Conservation (phyloP, 768 basidiomycete genomes). For the Plicaturopsis crispa region DNA sequence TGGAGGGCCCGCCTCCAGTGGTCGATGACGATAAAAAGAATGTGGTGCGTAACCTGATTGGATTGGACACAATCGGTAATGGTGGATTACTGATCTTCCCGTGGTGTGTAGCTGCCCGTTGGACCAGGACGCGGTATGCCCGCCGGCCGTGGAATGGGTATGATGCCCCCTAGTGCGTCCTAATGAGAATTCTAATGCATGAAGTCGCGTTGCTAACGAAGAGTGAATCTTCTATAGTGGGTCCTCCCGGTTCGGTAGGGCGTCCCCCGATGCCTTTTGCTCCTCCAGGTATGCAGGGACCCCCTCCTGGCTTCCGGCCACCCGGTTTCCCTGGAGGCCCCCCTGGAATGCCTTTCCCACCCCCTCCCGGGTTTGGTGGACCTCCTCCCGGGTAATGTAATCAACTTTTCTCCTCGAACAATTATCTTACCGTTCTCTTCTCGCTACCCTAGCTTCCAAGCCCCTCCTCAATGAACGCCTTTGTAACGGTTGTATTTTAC, state of each 20-base stretch:
- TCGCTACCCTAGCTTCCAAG: conserved; percentile 34
- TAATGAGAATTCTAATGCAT: conserved; percentile 2
- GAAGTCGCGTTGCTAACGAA: conserved; percentile 11
- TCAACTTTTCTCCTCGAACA: conserved; percentile 1
- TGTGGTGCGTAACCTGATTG: conserved; percentile 38
- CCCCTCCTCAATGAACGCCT: conserved; percentile 32
- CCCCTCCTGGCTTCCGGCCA: conserved; percentile 80
- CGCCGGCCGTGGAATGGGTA: conserved; percentile 95
- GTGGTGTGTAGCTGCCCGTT: conserved; percentile 52
- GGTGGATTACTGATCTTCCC: conserved; percentile 4
- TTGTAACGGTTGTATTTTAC: conserved; percentile 7
- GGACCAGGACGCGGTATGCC: conserved; percentile 95
- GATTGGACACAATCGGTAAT: conserved; percentile 3
- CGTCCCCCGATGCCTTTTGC: conserved; percentile 61
- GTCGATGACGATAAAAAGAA: conserved; percentile 87
- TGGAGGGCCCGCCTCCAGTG: conserved; percentile 92
- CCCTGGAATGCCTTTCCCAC: conserved; percentile 74
- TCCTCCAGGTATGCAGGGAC: conserved; percentile 77
- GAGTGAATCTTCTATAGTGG: conserved; percentile 34
- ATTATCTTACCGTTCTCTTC: background rate
- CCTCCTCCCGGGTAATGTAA: conserved; percentile 75
- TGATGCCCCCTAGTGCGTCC: conserved; percentile 76
- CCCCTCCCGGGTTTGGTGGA: conserved; percentile 74
- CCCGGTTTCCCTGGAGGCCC: conserved; percentile 81
- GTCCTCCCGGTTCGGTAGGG: conserved; percentile 47